phyloP scores from a whole-genome alignment of 495 filamentous ascomycete genomes.

The Penicillium macrosclerotiorum region DNA sequence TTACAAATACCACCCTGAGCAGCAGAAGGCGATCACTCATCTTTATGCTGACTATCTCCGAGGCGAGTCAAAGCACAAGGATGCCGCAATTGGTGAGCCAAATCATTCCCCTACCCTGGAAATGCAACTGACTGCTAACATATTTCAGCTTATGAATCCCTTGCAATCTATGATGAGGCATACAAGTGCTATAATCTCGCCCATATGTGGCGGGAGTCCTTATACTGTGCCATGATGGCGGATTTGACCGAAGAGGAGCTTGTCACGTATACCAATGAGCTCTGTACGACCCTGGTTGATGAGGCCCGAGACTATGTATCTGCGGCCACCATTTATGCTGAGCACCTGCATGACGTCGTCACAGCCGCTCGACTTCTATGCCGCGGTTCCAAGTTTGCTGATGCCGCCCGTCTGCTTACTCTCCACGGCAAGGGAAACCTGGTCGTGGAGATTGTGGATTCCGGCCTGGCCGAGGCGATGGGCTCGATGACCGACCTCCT shows the following conservation, averaged over 20 bases:
- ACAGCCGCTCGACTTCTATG: conserved; percentile 70
- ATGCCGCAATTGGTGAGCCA: conserved; percentile 68
- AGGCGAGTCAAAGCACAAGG: conserved; percentile 69
- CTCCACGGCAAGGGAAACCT: conserved; percentile 45
- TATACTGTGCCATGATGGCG: conserved; percentile 71
- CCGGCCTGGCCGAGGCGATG: conserved; percentile 72
- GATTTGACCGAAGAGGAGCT: conserved; percentile 57
- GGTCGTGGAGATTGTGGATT: conserved; percentile 63
- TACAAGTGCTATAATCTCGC: conserved; percentile 76
- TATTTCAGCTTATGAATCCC: conserved; percentile 75
- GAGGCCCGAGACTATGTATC: conserved; percentile 79
- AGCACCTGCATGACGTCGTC: conserved; percentile 71
- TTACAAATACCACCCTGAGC: conserved; percentile 75
- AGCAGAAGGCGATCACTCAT: conserved; percentile 59
- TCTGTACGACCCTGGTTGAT: conserved; percentile 73
- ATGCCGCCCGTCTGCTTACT: conserved; percentile 71
- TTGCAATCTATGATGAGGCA: conserved; percentile 67
- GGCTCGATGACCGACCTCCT: conserved; percentile 81
- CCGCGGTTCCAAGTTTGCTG: conserved; percentile 78
- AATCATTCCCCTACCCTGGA: background rate
- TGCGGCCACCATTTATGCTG: conserved; percentile 75
- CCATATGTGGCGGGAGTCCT: conserved; percentile 85
- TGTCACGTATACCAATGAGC: conserved; percentile 57
- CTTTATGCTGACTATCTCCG: conserved; percentile 79
- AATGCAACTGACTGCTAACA: background rate